phyloP scores from a whole-genome alignment of 139 green algal species.

The Coccomyxa sp. region DNA sequence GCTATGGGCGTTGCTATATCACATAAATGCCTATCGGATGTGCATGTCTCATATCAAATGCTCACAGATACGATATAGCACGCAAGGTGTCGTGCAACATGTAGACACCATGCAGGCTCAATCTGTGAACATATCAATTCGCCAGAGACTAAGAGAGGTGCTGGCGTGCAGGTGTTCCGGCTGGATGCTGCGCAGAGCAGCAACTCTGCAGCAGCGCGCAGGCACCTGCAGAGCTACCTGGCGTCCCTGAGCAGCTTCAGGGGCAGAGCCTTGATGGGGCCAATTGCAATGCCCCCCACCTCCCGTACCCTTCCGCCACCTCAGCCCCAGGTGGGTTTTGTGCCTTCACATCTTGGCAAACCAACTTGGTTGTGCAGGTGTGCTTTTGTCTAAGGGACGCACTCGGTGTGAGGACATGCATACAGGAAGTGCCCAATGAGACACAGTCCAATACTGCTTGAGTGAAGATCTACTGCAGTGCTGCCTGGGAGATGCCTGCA shows the following conservation, averaged over 20 bases:
- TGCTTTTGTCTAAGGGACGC: too few relatives aligned
- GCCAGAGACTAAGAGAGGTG: background rate
- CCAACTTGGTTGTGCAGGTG: too few relatives aligned
- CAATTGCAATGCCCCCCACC: background rate
- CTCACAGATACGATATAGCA: background rate
- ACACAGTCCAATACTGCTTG: too few relatives aligned
- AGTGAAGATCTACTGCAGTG: too few relatives aligned
- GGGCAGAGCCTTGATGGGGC: slow-evolving; percentile 4
- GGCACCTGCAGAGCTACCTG: slow-evolving; percentile 26
- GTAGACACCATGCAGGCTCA: background rate
- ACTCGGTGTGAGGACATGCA: too few relatives aligned
- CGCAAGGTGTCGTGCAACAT: background rate
- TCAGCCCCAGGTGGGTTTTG: background rate
- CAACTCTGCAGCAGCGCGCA: slow-evolving; percentile 12
- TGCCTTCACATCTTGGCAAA: too few relatives aligned
- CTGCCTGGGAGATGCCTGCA: too few relatives aligned
- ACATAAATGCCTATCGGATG: too few relatives aligned
- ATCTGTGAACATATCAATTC: background rate
- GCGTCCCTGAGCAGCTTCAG: slow-evolving; percentile 16
- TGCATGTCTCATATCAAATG: background rate
- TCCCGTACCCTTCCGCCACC: background rate
- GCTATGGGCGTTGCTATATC: too few relatives aligned
- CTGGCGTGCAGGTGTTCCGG: slow-evolving; percentile 32
- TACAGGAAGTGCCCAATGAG: too few relatives aligned
- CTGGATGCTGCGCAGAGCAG: slow-evolving; percentile 26